A percentile compares a stretch with the other conserved stretches of the same genome.
These are phyloP conservation scores for Kodamaea sagamina DNA, from an alignment of 805 yeast genomes.

Conservation along the genomic window DNA sequence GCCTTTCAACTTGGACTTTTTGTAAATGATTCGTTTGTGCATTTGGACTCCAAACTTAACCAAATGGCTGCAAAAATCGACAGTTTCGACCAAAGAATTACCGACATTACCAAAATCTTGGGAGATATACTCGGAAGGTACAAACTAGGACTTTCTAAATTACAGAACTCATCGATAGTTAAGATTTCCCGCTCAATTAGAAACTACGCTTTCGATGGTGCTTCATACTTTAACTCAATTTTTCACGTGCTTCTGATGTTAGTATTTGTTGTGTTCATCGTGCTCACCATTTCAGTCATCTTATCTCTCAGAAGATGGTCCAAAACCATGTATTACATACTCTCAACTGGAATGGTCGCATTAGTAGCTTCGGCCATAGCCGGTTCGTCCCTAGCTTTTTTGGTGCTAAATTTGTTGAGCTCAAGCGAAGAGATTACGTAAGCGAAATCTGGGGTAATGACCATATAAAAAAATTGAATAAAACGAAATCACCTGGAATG, in stretches of 20 bases:
- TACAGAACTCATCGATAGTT: too few relatives aligned
- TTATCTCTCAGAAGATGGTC: too few relatives aligned
- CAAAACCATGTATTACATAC: too few relatives aligned
- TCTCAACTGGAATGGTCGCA: too few relatives aligned
- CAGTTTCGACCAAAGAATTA: neutral
- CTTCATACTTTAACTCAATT: too few relatives aligned
- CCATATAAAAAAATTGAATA: neutral
- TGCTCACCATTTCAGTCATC: too few relatives aligned
- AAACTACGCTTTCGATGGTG: too few relatives aligned
- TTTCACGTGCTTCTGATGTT: too few relatives aligned
- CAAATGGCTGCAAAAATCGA: constrained; percentile 6
- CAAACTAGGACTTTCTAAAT: neutral
- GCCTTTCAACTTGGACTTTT: neutral
- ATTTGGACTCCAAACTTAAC: neutral
- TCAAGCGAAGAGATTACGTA: neutral
- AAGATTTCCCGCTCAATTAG: too few relatives aligned
- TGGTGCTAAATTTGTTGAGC: neutral
- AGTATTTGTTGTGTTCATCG: too few relatives aligned
- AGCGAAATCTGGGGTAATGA: constrained; percentile 10
- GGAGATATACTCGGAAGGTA: neutral
- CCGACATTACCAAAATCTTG: neutral
- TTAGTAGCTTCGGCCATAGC: neutral
- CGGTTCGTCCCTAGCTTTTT: neutral
- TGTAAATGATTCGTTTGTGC: neutral
- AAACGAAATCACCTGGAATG: neutral